Percentiles rank a stretch among this genome's conserved stretches.
Evolutionary conservation across 768 basidiomycete genomes (phyloP).

Genomic region (Lactarius akahatsu): DNA sequence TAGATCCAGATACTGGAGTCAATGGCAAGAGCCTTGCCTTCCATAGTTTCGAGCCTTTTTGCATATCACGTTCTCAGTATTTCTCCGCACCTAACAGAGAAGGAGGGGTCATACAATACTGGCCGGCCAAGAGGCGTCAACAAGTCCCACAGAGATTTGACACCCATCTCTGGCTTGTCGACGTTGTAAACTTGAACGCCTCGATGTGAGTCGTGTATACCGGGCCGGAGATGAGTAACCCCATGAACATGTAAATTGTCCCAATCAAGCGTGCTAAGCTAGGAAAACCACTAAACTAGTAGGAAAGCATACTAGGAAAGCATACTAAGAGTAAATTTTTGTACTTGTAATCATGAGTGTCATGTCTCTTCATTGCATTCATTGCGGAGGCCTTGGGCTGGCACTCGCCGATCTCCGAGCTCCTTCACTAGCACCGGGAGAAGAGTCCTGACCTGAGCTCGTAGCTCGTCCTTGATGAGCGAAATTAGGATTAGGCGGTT

Average conservation of each 20-base stretch:
- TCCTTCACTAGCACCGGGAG: slow-evolving; percentile 13
- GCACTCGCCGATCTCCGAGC: slow-evolving; percentile 19
- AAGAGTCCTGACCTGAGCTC: slow-evolving; percentile 9
- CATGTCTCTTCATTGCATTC: neutral
- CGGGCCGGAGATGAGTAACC: neutral
- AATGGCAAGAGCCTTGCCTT: slow-evolving; percentile 94
- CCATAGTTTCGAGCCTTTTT: slow-evolving; percentile 79
- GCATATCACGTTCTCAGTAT: slow-evolving; percentile 2
- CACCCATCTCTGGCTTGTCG: slow-evolving; percentile 67
- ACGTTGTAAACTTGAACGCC: neutral
- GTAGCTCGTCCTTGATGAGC: slow-evolving; percentile 4
- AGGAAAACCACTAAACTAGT: neutral
- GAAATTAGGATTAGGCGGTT: slow-evolving; percentile 17
- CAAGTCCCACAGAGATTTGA: slow-evolving; percentile 93
- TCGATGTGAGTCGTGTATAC: neutral
- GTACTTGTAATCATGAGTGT: neutral
- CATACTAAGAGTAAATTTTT: neutral
- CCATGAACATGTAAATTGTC: neutral
- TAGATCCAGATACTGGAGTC: slow-evolving; percentile 99
- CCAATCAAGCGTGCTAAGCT: neutral
- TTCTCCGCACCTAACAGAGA: neutral
- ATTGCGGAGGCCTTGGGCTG: slow-evolving; percentile 23
- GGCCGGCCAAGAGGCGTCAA: slow-evolving; percentile 92
- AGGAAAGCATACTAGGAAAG: neutral
- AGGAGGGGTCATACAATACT: slow-evolving; percentile 57